Evolutionary conservation across 371 early-diverging fungal genomes (phyloP), one percentile per base, ranked within the genome.

Genomic region (Syncephalastrum monosporum): DNA sequence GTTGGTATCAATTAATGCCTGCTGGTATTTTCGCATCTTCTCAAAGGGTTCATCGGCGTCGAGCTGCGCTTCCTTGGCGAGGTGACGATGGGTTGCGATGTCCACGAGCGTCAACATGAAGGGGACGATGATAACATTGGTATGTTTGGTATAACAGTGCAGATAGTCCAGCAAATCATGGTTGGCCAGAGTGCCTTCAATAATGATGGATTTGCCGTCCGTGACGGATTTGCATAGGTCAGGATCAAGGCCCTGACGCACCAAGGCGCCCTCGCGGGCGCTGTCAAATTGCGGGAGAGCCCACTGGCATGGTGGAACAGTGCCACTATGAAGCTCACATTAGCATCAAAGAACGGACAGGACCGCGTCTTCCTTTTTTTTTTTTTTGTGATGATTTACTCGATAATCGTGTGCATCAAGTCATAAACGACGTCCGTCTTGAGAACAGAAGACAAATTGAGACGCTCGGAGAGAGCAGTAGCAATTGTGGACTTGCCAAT

Each of bases 141-240:
- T 64, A 19, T 15, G 47, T 41, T 42, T 16, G 29, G 56, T 41
- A 49, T 42, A 53, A 15, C 38, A 6, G 12, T 59, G 25, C 24
- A 70, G 49, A 24, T 61, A 58, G 23, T 70, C 68, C 5, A 72
- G 57, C n/a, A 71, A 42, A 2, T 16, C 48, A 21, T 70, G 72
- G 38, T 65, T 67, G 24, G 72, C 64, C 5, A 68, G 53, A 15
- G 57, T 54, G 12, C 74, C 74, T 54, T 72, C 74, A 49, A 74
- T 74, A 17, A 74, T 74, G 49, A 74, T 69, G 4, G 74, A 74
- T 58, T 74, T 74, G 21, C 74, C 74, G 47, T 74, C 74, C 0
- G 46, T 63, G 5, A 72, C 55, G 0, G 69, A 63, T 52, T 74
- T 74, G 21, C 59, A 59, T 14, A 74, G n/a, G 46, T 74, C 74